phyloP scores from a whole-genome alignment of 306 rosid species.

The Citrullus mucosospermus region DNA sequence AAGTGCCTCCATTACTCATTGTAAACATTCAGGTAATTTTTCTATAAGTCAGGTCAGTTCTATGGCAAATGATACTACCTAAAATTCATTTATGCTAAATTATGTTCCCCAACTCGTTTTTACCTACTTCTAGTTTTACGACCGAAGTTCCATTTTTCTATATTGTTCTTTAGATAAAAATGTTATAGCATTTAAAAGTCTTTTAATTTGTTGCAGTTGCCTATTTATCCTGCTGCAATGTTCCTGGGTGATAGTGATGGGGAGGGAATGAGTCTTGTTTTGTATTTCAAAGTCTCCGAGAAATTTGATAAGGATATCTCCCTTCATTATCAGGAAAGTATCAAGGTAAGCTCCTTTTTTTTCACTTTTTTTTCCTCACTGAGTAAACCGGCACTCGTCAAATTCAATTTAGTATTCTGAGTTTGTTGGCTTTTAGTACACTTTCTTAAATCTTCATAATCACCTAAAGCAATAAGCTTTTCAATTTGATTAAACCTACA shows the following conservation, averaged over 20 bases:
- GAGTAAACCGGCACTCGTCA: not conserved
- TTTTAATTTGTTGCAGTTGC: slow-evolving; percentile 39
- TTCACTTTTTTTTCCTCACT: not conserved
- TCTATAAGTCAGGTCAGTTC: not conserved
- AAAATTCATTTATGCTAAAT: not conserved
- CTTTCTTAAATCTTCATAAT: not conserved
- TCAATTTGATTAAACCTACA: not conserved
- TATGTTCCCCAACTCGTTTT: not conserved
- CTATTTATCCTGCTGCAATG: slow-evolving; percentile 90
- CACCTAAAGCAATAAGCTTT: not conserved
- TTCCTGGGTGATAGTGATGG: slow-evolving; percentile 87
- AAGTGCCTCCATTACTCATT: slow-evolving; percentile 65
- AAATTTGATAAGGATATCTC: slow-evolving; percentile 52
- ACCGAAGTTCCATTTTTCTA: not conserved
- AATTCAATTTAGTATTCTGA: not conserved
- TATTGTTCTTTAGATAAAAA: not conserved
- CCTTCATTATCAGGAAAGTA: slow-evolving; percentile 65
- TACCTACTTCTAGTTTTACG: not conserved
- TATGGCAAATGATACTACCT: not conserved
- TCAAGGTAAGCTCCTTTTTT: slow-evolving; percentile 31
- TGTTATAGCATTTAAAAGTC: not conserved
- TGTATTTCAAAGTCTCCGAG: slow-evolving; percentile 64
- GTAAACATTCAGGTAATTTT: slow-evolving; percentile 74
- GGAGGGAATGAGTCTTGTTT: slow-evolving; percentile 77
- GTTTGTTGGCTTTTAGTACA: not conserved